Evolutionary conservation across 352 stramenopile species (phyloP).

Genomic region (Pythium monospermum): DNA sequence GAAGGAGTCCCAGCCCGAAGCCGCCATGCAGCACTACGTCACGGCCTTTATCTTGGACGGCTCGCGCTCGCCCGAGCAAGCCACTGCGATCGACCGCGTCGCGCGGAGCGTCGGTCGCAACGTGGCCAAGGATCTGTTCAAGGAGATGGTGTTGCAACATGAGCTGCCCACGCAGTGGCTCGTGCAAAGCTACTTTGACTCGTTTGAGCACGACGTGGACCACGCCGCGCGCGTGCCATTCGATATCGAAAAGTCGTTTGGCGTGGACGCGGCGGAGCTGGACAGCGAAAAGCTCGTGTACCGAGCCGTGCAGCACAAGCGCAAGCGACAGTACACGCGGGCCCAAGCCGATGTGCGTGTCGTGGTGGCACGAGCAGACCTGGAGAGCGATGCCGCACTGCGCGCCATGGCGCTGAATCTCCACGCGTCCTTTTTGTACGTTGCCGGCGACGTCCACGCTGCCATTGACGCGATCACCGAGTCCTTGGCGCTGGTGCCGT

Average conservation of each 20-base stretch:
- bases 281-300: constrained; percentile 48
- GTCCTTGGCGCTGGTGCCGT: constrained; percentile 48
- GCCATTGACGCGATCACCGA: constrained; percentile 59
- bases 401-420: constrained; percentile 63
- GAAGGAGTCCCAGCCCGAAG: constrained; percentile 35
- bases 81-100: constrained; percentile 68
- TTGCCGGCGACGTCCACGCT: constrained; percentile 67
- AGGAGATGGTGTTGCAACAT: constrained; percentile 62
- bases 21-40: constrained; percentile 81
- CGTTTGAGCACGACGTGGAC: constrained; percentile 77
- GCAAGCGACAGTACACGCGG: constrained; percentile 40
- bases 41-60: constrained; percentile 79
- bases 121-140: constrained; percentile 65
- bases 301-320: constrained; percentile 67
- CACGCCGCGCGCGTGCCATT: constrained; percentile 46
- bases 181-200: constrained; percentile 82
- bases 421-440: constrained; percentile 78
- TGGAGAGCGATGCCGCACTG: constrained; percentile 37
- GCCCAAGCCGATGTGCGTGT: constrained; percentile 44
- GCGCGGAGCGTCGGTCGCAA: constrained; percentile 57
- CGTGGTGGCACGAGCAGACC: constrained; percentile 24
- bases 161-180: constrained; percentile 75
- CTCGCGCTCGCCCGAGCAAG: constrained; percentile 61
- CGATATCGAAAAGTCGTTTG: constrained; percentile 56
- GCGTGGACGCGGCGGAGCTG: constrained; percentile 31